These are phyloP conservation scores for Sarcodon aspratus DNA, from an alignment of 768 basidiomycete species.

Conservation along the genomic window DNA sequence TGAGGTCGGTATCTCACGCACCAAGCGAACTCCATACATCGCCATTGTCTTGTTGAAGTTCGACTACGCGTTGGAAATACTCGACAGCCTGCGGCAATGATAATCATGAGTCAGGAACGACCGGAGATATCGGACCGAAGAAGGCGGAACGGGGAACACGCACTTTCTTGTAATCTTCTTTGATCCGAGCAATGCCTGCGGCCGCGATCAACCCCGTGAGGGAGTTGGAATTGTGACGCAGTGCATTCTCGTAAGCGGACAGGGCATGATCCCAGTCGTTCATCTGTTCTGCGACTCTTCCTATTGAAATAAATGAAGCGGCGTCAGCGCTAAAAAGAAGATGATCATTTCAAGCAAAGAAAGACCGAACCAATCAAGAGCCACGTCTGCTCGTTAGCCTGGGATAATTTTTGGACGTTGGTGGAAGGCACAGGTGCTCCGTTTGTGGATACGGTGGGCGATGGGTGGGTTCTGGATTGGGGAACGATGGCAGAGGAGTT, in stretches of 20 bases:
- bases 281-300: constrained; percentile 93
- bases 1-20: constrained; percentile 21
- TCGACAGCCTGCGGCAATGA: constrained; percentile 67
- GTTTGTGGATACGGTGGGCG: constrained; percentile 30
- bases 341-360: constrained; percentile 4
- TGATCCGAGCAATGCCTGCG: constrained; percentile 93
- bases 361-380: constrained; percentile 67
- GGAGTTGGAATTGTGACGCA: constrained; percentile 91
- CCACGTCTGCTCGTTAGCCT: constrained; percentile 93
- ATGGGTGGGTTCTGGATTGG: neutral
- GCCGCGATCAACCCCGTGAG: constrained; percentile 87
- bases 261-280: constrained; percentile 87
- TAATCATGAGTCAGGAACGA: constrained; percentile 8
- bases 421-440: constrained; percentile 22
- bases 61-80: constrained; percentile 88
- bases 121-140: constrained; percentile 2
- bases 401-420: constrained; percentile 64
- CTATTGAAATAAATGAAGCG: constrained; percentile 32
- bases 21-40: constrained; percentile 98
- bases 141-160: constrained; percentile 13
- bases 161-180: constrained; percentile 95
- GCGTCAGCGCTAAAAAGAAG: constrained; percentile 11
- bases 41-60: constrained; percentile 89
- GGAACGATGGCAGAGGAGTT: constrained; percentile 9
- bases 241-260: constrained; percentile 87